phyloP scores from a whole-genome alignment of 176 grass and related monocot genomes.

The Ananas comosus region DNA sequence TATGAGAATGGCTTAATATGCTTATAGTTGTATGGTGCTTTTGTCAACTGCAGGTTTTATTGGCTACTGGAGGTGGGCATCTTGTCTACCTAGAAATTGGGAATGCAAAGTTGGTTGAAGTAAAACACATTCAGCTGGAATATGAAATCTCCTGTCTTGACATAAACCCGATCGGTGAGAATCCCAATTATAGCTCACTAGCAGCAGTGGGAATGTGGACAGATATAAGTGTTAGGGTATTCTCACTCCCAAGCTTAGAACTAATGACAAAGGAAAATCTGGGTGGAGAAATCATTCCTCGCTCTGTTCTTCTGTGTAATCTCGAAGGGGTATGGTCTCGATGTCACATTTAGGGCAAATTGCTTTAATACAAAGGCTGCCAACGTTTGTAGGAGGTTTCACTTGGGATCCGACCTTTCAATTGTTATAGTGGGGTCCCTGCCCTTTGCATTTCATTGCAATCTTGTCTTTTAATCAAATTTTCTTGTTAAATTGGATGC shows the following conservation, averaged over 20 bases:
- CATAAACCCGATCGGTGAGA: conserved; percentile 67
- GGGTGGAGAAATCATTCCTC: conserved; percentile 95
- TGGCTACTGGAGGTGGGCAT: conserved; percentile 92
- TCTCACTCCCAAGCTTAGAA: conserved; percentile 86
- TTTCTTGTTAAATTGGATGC: no score
- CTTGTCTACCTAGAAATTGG: conserved; percentile 94
- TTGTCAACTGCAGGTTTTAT: conserved; percentile 51
- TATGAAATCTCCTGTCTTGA: conserved; percentile 94
- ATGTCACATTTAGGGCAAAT: conserved; percentile 1
- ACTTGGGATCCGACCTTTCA: no score
- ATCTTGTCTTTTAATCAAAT: no score
- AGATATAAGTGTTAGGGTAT: conserved; percentile 94
- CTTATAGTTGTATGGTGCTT: neutral
- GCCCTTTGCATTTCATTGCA: no score
- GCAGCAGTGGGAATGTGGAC: conserved; percentile 99
- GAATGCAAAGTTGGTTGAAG: conserved; percentile 67
- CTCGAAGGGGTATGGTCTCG: conserved; percentile 81
- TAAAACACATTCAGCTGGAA: conserved; percentile 77
- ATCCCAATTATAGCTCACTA: conserved; percentile 57
- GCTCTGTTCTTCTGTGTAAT: conserved; percentile 83
- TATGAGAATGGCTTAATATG: neutral
- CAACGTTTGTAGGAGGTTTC: no score
- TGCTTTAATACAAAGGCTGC: no score
- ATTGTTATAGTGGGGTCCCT: no score
- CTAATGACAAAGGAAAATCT: conserved; percentile 74